Percentiles rank a stretch among this genome's conserved stretches.
phyloP scores from a whole-genome alignment of 116 monocot species.

The Posidonia oceanica region DNA sequence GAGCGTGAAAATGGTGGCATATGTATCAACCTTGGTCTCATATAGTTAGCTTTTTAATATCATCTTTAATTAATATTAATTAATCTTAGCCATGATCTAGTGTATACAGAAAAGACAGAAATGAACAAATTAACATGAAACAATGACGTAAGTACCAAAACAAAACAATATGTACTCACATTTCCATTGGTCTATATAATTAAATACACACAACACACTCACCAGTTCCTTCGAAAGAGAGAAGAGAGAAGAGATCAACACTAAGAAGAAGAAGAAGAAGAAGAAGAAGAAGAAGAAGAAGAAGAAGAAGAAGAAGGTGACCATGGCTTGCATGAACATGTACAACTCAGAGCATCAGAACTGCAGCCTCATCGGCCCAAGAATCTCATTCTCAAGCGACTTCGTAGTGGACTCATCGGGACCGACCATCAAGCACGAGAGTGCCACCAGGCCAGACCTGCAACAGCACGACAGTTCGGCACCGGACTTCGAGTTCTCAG shows the following conservation, averaged over 20 bases:
- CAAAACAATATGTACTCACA: no score
- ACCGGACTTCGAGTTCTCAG: constrained; percentile 38
- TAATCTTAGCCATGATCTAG: no score
- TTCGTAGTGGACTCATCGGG: constrained; percentile 39
- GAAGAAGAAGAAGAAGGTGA: neutral
- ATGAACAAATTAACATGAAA: no score
- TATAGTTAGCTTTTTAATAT: no score
- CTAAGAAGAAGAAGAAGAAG: neutral
- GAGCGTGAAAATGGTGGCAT: no score
- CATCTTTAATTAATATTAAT: no score
- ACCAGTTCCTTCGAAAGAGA: no score
- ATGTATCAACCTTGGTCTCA: no score
- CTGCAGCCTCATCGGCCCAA: constrained; percentile 31
- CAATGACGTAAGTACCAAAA: no score
- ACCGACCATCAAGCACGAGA: constrained; percentile 7
- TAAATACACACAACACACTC: no score
- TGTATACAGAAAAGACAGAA: no score
- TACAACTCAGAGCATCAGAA: constrained; percentile 27
- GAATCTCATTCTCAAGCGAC: constrained; percentile 89
- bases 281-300: neutral
- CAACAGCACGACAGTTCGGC: neutral
- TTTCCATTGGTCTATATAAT: no score
- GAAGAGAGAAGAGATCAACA: neutral
- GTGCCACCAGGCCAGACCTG: neutral
- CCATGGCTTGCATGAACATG: constrained; percentile 64